Percentiles rank a stretch among this genome's conserved stretches.
phyloP scores from a whole-genome alignment of 106 monocot genomes.

The Phalaenopsis aphrodite region DNA sequence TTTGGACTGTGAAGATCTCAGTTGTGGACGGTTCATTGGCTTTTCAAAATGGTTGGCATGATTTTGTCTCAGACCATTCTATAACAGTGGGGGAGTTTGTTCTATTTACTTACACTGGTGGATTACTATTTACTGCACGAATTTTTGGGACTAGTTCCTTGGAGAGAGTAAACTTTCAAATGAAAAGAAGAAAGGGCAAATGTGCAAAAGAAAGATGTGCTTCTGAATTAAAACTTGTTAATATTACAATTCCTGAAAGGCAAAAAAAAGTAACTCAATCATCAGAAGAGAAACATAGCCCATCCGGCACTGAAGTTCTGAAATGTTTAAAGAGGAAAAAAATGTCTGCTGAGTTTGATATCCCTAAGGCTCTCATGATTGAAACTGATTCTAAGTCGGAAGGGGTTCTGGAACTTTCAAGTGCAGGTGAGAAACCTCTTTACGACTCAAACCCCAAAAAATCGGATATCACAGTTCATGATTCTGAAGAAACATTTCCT shows the following conservation, averaged over 20 bases:
- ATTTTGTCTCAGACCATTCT: slow-evolving; percentile 26
- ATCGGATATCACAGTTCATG: background rate
- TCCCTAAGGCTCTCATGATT: background rate
- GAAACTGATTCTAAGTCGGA: background rate
- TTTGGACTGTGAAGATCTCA: slow-evolving; percentile 15
- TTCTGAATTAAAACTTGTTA: background rate
- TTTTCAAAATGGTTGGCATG: slow-evolving; percentile 34
- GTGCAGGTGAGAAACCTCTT: background rate
- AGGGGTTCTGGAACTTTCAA: background rate
- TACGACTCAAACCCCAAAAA: background rate
- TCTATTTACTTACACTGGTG: slow-evolving; percentile 15
- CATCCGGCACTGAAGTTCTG: slow-evolving; percentile 3
- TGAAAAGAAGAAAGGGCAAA: background rate
- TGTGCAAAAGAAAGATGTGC: background rate
- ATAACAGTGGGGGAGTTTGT: slow-evolving; percentile 27
- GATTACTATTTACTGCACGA: slow-evolving; percentile 15
- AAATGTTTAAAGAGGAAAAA: background rate
- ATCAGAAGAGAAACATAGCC: background rate
- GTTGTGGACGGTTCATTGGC: slow-evolving; percentile 20
- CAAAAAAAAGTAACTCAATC: background rate
- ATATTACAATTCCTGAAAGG: background rate
- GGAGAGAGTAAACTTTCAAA: slow-evolving; percentile 16
- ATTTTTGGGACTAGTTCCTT: slow-evolving; percentile 18
- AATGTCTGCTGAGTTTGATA: background rate
- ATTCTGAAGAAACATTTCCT: background rate